These are phyloP conservation scores for Murraya koenigii DNA, from an alignment of 345 rosid genomes.

Conservation along the genomic window DNA sequence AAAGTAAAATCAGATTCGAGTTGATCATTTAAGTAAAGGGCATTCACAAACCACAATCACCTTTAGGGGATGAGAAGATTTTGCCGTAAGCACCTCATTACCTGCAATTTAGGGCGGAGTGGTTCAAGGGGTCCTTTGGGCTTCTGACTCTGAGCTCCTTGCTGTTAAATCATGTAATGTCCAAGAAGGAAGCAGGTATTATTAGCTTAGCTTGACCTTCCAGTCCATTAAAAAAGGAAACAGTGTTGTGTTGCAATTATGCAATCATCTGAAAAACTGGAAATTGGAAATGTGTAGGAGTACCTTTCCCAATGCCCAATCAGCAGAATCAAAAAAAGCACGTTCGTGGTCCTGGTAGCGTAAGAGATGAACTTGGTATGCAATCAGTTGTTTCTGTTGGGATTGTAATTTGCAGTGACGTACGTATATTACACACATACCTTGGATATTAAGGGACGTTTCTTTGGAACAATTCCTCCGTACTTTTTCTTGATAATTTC, in stretches of 20 bases:
- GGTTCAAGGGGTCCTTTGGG: conserved; percentile 85
- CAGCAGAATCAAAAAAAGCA: conserved; percentile 90
- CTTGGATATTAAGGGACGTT: conserved; percentile 78
- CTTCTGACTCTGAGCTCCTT: conserved; percentile 72
- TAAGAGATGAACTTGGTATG: neutral
- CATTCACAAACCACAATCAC: too few relatives aligned
- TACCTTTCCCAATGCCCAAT: conserved; percentile 95
- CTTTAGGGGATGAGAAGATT: neutral
- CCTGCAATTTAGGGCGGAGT: conserved; percentile 90
- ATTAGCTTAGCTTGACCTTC: neutral
- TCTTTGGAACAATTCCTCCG: conserved; percentile 68
- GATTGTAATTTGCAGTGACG: neutral
- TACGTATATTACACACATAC: conserved; percentile 15
- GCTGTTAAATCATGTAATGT: conserved; percentile 28
- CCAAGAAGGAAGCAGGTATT: neutral
- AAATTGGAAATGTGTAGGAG: neutral
- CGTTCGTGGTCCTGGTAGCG: conserved; percentile 74
- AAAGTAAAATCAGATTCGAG: neutral
- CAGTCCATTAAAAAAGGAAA: neutral
- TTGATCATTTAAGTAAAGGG: neutral
- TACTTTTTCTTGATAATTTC: conserved; percentile 63
- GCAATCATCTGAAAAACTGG: neutral
- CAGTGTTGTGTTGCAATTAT: neutral
- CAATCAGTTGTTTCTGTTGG: too few relatives aligned
- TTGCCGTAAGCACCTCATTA: neutral